Evolutionary conservation across 106 monocot species (phyloP), one percentile per base, ranked within the genome.

Genomic region (Dioscorea alata): DNA sequence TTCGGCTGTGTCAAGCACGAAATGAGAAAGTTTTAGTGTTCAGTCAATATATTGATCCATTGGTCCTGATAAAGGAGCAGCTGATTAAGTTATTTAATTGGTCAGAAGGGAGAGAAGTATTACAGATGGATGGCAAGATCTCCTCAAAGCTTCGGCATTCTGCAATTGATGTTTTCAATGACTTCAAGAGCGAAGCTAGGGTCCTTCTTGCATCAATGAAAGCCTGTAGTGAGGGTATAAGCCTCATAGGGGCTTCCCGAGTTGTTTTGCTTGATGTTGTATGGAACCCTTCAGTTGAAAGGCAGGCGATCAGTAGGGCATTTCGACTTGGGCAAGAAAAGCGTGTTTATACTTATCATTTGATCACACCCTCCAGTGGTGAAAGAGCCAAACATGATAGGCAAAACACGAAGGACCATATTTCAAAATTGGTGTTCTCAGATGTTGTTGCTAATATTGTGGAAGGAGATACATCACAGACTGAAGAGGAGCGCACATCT

Each of bases 191-290:
- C 52, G 52, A 81, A 17, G 85, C 75, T 54, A 88, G 68, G 60
- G 82, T 94, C 4, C 63, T 94, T 8, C 87, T 94, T 31, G 94
- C 87, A 24, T 90, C 87, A 21, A 94, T 80, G 4, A 90, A 53
- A 66, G 87, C 94, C 18, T 94, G 90, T 25, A 73, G 68, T 61
- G 94, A 94, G 73, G 94, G 94, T 13, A 94, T 94, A 35, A 76
- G 70, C 49, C 74, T 94, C 18, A 78, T 72, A 2, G 90, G 90
- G 1, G 90, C 90, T 64, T 94, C 94, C 18, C 73, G 94, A 69
- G 81, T 94, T 19, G 67, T 94, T 49, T 71, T 94, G 18, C 73
- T 94, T 14, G 90, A 94, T 71, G 78, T 90, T 50, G 80, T 85
- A 17, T 90, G 90, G 94, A 94, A 94, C 65, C 94, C 90, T 22